Evolutionary conservation across 1,284 basidiomycete genomes (phyloP), one percentile per base, ranked within the genome.

Genomic region (Phaffia rhodozyma): DNA sequence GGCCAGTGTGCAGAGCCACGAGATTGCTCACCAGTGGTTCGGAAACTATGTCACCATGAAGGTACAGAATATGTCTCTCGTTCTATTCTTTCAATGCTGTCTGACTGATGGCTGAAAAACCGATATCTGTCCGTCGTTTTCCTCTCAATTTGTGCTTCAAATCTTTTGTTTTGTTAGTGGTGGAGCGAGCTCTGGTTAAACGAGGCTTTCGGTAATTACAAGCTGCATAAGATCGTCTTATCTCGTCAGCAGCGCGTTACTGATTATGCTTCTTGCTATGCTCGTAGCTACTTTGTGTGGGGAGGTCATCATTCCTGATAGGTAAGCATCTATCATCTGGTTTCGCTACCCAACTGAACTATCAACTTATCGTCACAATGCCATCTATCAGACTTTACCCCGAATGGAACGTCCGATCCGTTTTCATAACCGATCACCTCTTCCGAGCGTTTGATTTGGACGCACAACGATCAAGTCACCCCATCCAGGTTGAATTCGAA

Each of bases 401-500:
- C 18, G 78, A 80, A 67, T 82, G 81, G 80, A 76, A 79, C 66
- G 77, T 80, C 43, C 75, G 79, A 60, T 74, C 76, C 38, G 75
- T 77, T 60, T 83, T 83, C 76, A 76, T 83, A 70, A 79, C 76
- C 66, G 70, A 72, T 32, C 81, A 82, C 69, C 73, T 82, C 34
- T 74, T 76, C 55, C 70, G 75, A 32, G 91, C 93, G 18, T 81
- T 96, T 43, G 78, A 79, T 48, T 82, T 97, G 62, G 94, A 98
- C 72, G 84, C 89, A 13, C 91, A 93, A 74, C 79, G 88, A 20
- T 94, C 91, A 20, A 93, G 90, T 38, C 94, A 98, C 75, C 89
- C 93, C 1, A 91, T 98, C 71, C 91, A 98, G 76, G 90, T 97
- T 25, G 86, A 87, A 11, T 91, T 87, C 71, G 88, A 89, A 0